Base-by-base conservation (phyloP, 306 rosid species). In the Begonia loranthoides region DNA sequence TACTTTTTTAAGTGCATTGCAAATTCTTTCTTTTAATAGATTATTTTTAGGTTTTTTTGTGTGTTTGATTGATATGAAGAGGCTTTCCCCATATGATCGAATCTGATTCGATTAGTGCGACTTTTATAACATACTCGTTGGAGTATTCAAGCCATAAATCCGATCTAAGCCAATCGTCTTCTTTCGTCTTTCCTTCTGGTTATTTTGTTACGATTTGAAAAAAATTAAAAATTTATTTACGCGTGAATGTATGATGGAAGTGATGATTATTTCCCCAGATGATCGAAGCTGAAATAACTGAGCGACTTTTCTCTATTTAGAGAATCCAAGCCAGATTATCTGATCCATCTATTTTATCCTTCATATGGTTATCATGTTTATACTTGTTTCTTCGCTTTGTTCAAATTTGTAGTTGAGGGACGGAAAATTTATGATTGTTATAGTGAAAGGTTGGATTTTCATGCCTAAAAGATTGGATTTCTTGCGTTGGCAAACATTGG, bases 81-180 rank as follows among this genome's bases (percentile, higher is more conserved):
- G 38, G 22, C 56, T 66, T 66, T 66, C 70, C 65, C 70, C 70
- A 66, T 19, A 66, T 58, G 55, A 66, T 66, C 70, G 70, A 66
- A 58, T 63, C 55, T 66, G 64, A 49, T 59, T 59, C 62, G 9
- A 58, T 28, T 53, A 45, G 45, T 21, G 62, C 62, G 48, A 43
- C 34, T 58, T 58, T 33, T 46, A 58, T 8, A 15, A 38, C 33
- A 21, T 11, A 8, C 12, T 52, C 43, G 1, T 10, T 13, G 43
- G 17, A 41, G 16, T 51, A 50, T 7, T 41, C 65, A 60, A 60
- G 65, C 65, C 65, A 60, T 49, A 40, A 50, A 14, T 60, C 65
- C 43, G 65, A 60, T 60, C 65, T 21, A 14, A 49, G 3, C 54
- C 52, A 15, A 47, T 10, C 9, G 36, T 28, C 36, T 28, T 28